phyloP scores from a whole-genome alignment of 805 yeast genomes.

The Candida maris region DNA sequence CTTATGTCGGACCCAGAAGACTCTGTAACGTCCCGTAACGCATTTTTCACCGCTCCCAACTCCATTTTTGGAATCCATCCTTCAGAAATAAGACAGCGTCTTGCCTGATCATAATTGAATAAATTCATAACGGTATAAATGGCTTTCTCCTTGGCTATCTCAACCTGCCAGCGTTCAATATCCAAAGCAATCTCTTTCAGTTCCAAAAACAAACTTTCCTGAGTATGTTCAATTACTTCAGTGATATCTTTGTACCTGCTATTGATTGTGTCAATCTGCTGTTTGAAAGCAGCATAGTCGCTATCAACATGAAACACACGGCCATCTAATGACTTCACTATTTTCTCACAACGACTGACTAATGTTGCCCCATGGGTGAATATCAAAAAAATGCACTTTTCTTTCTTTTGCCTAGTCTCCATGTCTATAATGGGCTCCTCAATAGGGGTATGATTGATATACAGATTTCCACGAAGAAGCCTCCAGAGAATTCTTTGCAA shows the following conservation, averaged over 20 bases:
- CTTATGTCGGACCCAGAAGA: constrained; percentile 41
- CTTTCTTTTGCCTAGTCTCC: constrained; percentile 48
- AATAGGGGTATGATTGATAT: constrained; percentile 71
- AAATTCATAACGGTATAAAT: constrained; percentile 74
- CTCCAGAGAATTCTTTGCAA: constrained; percentile 89
- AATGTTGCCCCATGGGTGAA: constrained; percentile 87
- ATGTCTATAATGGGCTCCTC: constrained; percentile 62
- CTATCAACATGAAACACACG: constrained; percentile 58
- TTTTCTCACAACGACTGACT: constrained; percentile 64
- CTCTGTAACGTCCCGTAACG: constrained; percentile 63
- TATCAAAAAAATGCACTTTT: constrained; percentile 79
- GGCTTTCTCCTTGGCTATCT: constrained; percentile 74
- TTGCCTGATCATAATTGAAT: constrained; percentile 76
- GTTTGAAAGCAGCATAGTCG: constrained; percentile 38
- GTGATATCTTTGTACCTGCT: constrained; percentile 34
- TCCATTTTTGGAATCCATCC: constrained; percentile 95
- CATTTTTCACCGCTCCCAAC: constrained; percentile 56
- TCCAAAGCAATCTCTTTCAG: constrained; percentile 73
- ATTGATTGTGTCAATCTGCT: constrained; percentile 50
- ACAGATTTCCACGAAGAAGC: constrained; percentile 86
- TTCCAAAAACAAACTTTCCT: constrained; percentile 70
- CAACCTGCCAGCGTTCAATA: constrained; percentile 68
- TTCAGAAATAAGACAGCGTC: constrained; percentile 87
- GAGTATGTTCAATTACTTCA: constrained; percentile 60
- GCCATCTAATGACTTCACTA: constrained; percentile 89